phyloP scores from a whole-genome alignment of 2,329 filamentous ascomycete genomes.

The Monosporascus sp. region DNA sequence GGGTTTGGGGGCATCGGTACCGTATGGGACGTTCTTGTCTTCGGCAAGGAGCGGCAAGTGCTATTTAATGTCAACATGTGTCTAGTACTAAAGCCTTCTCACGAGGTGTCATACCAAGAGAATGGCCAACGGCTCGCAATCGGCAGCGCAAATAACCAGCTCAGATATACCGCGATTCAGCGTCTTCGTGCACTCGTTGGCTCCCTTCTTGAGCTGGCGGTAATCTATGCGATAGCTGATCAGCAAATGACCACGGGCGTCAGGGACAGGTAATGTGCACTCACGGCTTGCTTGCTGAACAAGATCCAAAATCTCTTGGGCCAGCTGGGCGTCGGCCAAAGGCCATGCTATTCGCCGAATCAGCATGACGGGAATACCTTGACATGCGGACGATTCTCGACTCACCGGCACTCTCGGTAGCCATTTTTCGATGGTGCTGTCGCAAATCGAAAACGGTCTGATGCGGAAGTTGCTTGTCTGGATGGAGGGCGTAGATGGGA shows the following conservation, averaged over 20 bases:
- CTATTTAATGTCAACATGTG: not conserved
- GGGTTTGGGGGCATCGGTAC: not conserved
- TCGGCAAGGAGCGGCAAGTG: constrained; percentile 87
- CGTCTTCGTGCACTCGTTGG: constrained; percentile 81
- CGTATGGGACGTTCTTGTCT: constrained; percentile 55
- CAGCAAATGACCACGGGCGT: not conserved
- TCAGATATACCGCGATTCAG: constrained; percentile 88
- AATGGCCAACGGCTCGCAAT: constrained; percentile 82
- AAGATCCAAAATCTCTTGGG: constrained; percentile 77
- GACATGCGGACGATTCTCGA: not conserved
- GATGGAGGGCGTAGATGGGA: not conserved
- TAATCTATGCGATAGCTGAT: constrained; percentile 35
- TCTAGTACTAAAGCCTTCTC: not conserved
- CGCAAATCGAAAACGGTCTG: not conserved
- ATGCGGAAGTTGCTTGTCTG: constrained; percentile 1
- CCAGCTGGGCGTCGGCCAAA: constrained; percentile 66
- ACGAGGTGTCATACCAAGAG: constrained; percentile 44
- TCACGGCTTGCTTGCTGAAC: constrained; percentile 61
- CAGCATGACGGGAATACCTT: constrained; percentile 8
- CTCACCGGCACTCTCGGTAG: constrained; percentile 16
- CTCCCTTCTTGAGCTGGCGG: constrained; percentile 82
- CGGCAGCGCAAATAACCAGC: constrained; percentile 82
- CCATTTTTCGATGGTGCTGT: not conserved
- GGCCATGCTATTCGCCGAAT: constrained; percentile 54
- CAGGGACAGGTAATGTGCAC: constrained; percentile 9